phyloP scores from a whole-genome alignment of 2,329 filamentous ascomycete genomes.

The Lachnellula cervina region DNA sequence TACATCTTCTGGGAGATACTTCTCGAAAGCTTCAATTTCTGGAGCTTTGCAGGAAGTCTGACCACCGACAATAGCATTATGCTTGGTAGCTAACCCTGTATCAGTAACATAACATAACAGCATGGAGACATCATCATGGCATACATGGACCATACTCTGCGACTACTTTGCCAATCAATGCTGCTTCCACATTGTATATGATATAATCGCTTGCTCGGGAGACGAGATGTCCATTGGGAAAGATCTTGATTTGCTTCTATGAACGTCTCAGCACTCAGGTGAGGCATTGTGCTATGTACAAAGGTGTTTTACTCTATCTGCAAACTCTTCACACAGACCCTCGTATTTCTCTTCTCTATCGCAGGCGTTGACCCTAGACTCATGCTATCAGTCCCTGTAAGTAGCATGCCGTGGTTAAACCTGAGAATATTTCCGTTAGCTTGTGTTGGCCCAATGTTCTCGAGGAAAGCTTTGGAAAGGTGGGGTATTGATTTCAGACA shows the following conservation, averaged over 20 bases:
- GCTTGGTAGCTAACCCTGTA: constrained; percentile 69
- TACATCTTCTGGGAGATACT: constrained; percentile 79
- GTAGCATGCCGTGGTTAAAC: constrained; percentile 6
- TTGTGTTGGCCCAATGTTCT: constrained; percentile 15
- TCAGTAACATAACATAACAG: constrained; percentile 12
- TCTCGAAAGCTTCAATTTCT: constrained; percentile 89
- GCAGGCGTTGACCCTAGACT: constrained; percentile 82
- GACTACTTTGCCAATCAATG: constrained; percentile 82
- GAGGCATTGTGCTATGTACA: constrained; percentile 34
- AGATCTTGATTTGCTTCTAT: constrained; percentile 82
- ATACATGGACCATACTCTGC: constrained; percentile 88
- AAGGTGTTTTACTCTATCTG: constrained; percentile 69
- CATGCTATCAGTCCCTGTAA: constrained; percentile 26
- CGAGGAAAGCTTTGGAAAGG: constrained; percentile 6
- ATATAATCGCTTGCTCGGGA: constrained; percentile 97
- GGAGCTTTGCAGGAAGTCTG: constrained; percentile 98
- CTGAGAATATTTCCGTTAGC: constrained; percentile 19
- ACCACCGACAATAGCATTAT: constrained; percentile 90
- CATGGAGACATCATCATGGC: constrained; percentile 29
- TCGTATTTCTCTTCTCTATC: constrained; percentile 88
- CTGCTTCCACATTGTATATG: constrained; percentile 97
- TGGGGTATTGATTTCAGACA: constrained; percentile 64
- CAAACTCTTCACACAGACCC: constrained; percentile 73
- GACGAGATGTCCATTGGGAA: constrained; percentile 91
- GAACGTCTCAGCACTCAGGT: constrained; percentile 33